Percentiles rank a stretch among this genome's conserved stretches.
Conservation (phyloP, 1,284 basidiomycete species). For the Athelia psychrophila region DNA sequence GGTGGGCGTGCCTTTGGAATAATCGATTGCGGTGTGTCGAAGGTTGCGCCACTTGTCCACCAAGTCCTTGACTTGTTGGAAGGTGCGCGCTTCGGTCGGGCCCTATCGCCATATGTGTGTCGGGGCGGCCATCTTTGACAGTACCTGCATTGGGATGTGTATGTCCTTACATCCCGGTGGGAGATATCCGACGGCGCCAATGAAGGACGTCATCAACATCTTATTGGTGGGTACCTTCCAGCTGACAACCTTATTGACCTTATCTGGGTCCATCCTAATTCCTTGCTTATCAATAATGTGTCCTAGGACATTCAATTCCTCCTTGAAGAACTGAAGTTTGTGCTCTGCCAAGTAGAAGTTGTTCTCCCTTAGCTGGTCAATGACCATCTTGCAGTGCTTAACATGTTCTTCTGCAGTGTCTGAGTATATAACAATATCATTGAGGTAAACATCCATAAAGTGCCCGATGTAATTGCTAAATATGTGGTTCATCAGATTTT, state of each 20-base stretch:
- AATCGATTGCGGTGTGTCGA: slow-evolving; percentile 17
- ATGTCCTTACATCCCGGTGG: slow-evolving; percentile 16
- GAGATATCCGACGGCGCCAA: slow-evolving; percentile 22
- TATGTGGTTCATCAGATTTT: slow-evolving; percentile 30
- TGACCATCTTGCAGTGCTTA: not conserved
- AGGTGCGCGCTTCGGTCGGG: slow-evolving; percentile 22
- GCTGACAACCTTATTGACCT: not conserved
- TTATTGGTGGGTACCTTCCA: not conserved
- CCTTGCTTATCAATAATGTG: not conserved
- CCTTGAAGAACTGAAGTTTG: slow-evolving; percentile 1
- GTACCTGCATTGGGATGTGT: slow-evolving; percentile 17
- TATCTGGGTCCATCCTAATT: not conserved
- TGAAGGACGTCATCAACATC: slow-evolving; percentile 15
- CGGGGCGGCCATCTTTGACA: slow-evolving; percentile 11
- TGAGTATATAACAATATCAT: not conserved
- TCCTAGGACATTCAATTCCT: not conserved
- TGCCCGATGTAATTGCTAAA: slow-evolving; percentile 13
- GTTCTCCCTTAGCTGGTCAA: slow-evolving; percentile 1
- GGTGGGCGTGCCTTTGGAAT: slow-evolving; percentile 10
- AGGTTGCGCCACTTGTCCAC: slow-evolving; percentile 17
- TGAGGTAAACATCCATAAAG: not conserved
- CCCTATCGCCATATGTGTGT: slow-evolving; percentile 16
- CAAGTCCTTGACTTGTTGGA: slow-evolving; percentile 20
- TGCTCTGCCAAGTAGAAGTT: not conserved
- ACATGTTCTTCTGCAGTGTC: not conserved